phyloP scores from a whole-genome alignment of 306 rosid genomes.

The Castanea sativa region DNA sequence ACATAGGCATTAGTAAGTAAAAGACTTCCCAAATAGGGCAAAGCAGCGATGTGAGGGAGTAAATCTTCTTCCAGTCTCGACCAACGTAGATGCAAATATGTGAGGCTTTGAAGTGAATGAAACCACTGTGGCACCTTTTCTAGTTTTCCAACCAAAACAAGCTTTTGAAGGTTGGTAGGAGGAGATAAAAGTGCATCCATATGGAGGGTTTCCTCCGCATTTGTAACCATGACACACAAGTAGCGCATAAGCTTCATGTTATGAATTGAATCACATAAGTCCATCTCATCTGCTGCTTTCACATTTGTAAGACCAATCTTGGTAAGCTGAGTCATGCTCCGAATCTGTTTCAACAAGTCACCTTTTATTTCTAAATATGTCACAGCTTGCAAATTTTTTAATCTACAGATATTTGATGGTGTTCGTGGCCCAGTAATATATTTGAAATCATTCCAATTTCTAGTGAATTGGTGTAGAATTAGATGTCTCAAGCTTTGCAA shows the following conservation, averaged over 20 bases:
- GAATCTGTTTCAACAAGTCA: not conserved
- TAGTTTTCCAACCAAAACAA: not conserved
- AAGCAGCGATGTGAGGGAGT: not conserved
- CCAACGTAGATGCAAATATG: not conserved
- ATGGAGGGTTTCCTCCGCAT: not conserved
- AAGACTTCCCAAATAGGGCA: not conserved
- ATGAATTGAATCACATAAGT: conserved; percentile 7
- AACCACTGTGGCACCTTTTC: not conserved
- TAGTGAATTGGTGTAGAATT: accelerated
- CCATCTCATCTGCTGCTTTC: not conserved
- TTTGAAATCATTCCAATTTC: not conserved
- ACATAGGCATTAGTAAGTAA: not conserved
- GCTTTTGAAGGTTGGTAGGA: not conserved
- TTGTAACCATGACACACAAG: not conserved
- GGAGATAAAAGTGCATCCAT: not conserved
- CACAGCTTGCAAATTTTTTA: too few species aligned
- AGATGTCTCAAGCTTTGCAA: not conserved
- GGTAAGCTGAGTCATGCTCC: not conserved
- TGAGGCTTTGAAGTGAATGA: not conserved
- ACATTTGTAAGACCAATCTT: not conserved
- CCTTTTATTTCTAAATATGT: not conserved
- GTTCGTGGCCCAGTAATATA: accelerated
- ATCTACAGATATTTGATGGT: not conserved
- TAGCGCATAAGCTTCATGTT: not conserved
- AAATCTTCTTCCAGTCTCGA: not conserved